phyloP scores from a whole-genome alignment of 768 basidiomycete species.

The Calocybe gangraenosa region DNA sequence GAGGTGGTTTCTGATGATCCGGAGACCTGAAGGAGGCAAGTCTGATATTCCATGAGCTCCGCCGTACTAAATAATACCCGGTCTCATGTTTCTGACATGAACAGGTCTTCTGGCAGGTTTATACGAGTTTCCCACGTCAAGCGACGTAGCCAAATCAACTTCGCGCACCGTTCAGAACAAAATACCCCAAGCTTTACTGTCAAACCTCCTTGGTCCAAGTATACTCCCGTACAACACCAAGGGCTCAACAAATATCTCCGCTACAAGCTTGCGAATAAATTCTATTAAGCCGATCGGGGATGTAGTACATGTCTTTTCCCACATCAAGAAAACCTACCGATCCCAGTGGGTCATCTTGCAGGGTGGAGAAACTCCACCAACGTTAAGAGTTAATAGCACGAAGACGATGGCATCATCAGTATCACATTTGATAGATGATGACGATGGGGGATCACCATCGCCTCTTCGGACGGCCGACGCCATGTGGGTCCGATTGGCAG shows the following conservation, averaged over 20 bases:
- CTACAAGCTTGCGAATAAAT: constrained; percentile 28
- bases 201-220: constrained; percentile 31
- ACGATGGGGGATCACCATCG: neutral
- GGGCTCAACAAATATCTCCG: constrained; percentile 1
- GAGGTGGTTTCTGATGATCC: constrained; percentile 71
- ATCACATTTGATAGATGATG: constrained; percentile 6
- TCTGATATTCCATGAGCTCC: constrained; percentile 4
- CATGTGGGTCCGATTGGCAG: constrained; percentile 51
- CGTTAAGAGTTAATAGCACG: constrained; percentile 12
- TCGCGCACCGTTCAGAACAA: constrained; percentile 34
- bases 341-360: constrained; percentile 67
- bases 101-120: constrained; percentile 87
- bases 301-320: constrained; percentile 83
- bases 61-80: constrained; percentile 5
- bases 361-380: constrained; percentile 48
- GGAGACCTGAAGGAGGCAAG: constrained; percentile 80
- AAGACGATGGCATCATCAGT: constrained; percentile 7
- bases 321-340: constrained; percentile 84
- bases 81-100: constrained; percentile 8
- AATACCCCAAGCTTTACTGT: constrained; percentile 36
- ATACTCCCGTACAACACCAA: constrained; percentile 16
- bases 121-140: constrained; percentile 76
- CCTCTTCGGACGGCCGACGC: constrained; percentile 17
- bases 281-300: constrained; percentile 53
- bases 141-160: constrained; percentile 46